These are phyloP conservation scores for Fragaria nilgerrensis DNA, from an alignment of 306 rosid genomes.

Conservation along the genomic window DNA sequence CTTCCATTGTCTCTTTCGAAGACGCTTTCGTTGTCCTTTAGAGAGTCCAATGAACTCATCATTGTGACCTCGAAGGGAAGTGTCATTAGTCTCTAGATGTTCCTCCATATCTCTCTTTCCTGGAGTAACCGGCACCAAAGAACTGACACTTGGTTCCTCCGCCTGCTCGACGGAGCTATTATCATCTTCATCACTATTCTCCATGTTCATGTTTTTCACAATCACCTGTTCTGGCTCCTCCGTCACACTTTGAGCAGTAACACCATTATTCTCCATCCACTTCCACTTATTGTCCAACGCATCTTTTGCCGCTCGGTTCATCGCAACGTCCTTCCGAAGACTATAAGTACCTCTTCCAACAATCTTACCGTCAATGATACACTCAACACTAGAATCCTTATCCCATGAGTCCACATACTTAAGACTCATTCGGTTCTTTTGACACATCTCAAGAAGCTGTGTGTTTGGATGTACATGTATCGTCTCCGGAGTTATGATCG, in stretches of 20 bases:
- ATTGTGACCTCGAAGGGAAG: background rate
- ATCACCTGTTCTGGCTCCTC: background rate
- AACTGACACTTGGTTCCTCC: background rate
- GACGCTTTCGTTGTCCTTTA: background rate
- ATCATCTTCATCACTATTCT: conserved; percentile 5
- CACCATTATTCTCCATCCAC: background rate
- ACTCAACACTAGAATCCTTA: conserved; percentile 21
- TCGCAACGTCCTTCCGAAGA: conserved; percentile 46
- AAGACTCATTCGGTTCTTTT: conserved; percentile 37
- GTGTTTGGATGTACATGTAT: conserved; percentile 43
- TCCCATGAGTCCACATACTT: conserved; percentile 43
- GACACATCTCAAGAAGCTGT: conserved; percentile 40
- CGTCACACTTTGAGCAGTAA: background rate
- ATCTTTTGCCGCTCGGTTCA: conserved; percentile 51
- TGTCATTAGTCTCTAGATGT: background rate
- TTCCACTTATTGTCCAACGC: conserved; percentile 43
- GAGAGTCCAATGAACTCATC: background rate
- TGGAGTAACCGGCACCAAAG: background rate
- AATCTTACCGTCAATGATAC: conserved; percentile 22
- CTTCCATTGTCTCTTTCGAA: background rate
- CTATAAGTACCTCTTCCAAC: conserved; percentile 36
- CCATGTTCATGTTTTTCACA: background rate
- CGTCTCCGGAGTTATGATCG: conserved; percentile 31
- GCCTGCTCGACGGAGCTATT: background rate
- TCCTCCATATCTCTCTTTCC: background rate